Conservation (phyloP, 768 basidiomycete species). For the Tubosaeta brunneosetosa region DNA sequence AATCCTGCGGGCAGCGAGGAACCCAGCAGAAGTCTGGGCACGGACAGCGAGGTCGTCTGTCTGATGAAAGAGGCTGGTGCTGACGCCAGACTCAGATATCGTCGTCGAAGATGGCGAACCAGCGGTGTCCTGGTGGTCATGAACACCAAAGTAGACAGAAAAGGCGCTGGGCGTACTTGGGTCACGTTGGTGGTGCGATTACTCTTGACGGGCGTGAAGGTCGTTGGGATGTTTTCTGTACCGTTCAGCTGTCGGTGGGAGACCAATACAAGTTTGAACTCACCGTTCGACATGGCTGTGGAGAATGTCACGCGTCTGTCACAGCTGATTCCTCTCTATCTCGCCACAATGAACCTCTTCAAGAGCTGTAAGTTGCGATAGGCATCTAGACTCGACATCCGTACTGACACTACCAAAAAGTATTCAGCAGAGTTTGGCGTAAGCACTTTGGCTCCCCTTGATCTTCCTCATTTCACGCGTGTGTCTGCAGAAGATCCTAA, state of each 20-base stretch:
- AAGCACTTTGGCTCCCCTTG: conserved; percentile 38
- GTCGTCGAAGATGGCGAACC: conserved; percentile 29
- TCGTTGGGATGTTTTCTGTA: conserved; percentile 3
- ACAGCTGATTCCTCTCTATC: conserved; percentile 17
- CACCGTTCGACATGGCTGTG: conserved; percentile 14
- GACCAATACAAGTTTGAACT: neutral
- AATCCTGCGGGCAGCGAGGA: conserved; percentile 34
- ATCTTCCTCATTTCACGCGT: conserved; percentile 19
- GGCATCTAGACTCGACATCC: conserved; percentile 3
- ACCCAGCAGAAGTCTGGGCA: conserved; percentile 15
- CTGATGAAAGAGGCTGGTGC: conserved; percentile 15
- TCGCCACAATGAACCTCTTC: conserved; percentile 74
- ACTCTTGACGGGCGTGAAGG: conserved; percentile 12
- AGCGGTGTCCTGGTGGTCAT: conserved; percentile 12
- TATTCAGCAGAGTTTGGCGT: conserved; percentile 95
- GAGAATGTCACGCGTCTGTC: conserved; percentile 23
- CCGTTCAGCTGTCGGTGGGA: neutral
- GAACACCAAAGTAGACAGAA: neutral
- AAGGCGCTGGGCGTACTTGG: conserved; percentile 11
- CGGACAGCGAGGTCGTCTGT: conserved; percentile 17
- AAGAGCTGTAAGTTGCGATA: conserved; percentile 57
- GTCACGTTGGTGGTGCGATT: conserved; percentile 9
- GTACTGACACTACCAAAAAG: conserved; percentile 38
- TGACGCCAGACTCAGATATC: conserved; percentile 26
- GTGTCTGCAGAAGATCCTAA: conserved; percentile 76